A percentile compares a stretch with the other conserved stretches of the same genome.
These are phyloP conservation scores for Stereum hirsutum DNA, from an alignment of 1,284 basidiomycete species.

Conservation along the genomic window DNA sequence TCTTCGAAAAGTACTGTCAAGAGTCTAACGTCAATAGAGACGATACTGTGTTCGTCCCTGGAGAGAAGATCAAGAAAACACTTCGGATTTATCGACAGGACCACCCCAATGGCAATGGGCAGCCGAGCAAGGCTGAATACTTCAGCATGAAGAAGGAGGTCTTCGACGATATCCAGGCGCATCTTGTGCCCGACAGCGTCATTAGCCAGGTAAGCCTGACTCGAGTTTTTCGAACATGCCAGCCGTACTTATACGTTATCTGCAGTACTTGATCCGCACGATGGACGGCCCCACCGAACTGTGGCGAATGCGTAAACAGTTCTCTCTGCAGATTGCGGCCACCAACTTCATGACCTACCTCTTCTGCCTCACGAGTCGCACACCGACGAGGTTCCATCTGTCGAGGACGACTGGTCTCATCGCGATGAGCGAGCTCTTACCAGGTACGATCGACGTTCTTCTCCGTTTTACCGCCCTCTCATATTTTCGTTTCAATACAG, in stretches of 20 bases:
- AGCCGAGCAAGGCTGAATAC: slow-evolving; percentile 65
- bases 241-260: slow-evolving; percentile 3
- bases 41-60: slow-evolving; percentile 79
- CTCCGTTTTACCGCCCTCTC: too few species aligned
- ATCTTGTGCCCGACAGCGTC: slow-evolving; percentile 88
- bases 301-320: slow-evolving; percentile 97
- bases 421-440: slow-evolving; percentile 85
- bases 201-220: slow-evolving; percentile 65
- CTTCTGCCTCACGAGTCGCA: slow-evolving; percentile 78
- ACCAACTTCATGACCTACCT: slow-evolving; percentile 92
- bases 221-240: neutral
- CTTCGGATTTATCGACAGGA: slow-evolving; percentile 49
- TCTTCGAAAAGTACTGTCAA: slow-evolving; percentile 88
- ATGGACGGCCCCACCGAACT: slow-evolving; percentile 84
- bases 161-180: slow-evolving; percentile 83
- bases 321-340: slow-evolving; percentile 84
- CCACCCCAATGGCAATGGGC: neutral
- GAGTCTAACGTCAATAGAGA: slow-evolving; percentile 76
- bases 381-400: slow-evolving; percentile 82
- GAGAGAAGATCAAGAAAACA: slow-evolving; percentile 75
- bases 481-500: neutral
- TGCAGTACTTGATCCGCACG: slow-evolving; percentile 81
- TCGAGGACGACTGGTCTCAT: slow-evolving; percentile 86
- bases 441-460: slow-evolving; percentile 42
- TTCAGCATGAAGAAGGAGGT: slow-evolving; percentile 80